Evolutionary conservation across 2,329 filamentous ascomycete genomes (phyloP).

Genomic region (Dothideomycetes sp.): DNA sequence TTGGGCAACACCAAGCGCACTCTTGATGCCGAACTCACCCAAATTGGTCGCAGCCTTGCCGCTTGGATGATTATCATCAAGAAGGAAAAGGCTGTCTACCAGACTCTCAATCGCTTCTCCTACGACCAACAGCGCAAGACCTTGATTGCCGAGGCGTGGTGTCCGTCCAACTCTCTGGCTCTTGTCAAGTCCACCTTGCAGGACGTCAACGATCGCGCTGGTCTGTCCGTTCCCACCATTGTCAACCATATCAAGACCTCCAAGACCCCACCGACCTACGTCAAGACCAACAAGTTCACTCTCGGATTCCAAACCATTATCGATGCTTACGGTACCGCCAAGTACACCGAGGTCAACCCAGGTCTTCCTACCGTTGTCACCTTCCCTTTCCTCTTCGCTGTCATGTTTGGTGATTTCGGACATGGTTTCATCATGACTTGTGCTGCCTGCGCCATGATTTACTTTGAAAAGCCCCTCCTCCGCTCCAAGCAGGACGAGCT

Average conservation of each 20-base stretch:
- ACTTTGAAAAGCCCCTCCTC: slow-evolving; percentile 77
- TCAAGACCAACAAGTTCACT: slow-evolving; percentile 98
- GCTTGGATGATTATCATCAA: slow-evolving; percentile 97
- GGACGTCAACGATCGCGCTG: slow-evolving; percentile 91
- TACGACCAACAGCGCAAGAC: slow-evolving; percentile 94
- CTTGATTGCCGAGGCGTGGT: slow-evolving; percentile 95
- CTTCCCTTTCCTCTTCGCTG: slow-evolving; percentile 98
- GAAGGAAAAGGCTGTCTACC: slow-evolving; percentile 97
- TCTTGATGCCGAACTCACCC: slow-evolving; percentile 80
- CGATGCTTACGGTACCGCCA: slow-evolving; percentile 94
- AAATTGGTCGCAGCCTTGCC: slow-evolving; percentile 83
- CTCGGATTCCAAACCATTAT: slow-evolving; percentile 98
- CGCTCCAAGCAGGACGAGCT: slow-evolving; percentile 91
- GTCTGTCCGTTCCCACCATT: slow-evolving; percentile 93
- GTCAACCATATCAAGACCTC: slow-evolving; percentile 96
- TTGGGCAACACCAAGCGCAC: slow-evolving; percentile 91
- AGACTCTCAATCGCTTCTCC: slow-evolving; percentile 90
- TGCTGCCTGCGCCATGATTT: slow-evolving; percentile 83
- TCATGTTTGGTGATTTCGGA: slow-evolving; percentile 99
- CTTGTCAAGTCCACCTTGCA: slow-evolving; percentile 88
- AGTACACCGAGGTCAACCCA: slow-evolving; percentile 95
- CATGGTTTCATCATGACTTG: slow-evolving; percentile 83
- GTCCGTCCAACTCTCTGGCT: slow-evolving; percentile 79
- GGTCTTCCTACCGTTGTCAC: slow-evolving; percentile 91
- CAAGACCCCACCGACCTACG: slow-evolving; percentile 93